Base-by-base conservation (phyloP, 148 eudicot genomes). In the Vaccinium vitisidaea region DNA sequence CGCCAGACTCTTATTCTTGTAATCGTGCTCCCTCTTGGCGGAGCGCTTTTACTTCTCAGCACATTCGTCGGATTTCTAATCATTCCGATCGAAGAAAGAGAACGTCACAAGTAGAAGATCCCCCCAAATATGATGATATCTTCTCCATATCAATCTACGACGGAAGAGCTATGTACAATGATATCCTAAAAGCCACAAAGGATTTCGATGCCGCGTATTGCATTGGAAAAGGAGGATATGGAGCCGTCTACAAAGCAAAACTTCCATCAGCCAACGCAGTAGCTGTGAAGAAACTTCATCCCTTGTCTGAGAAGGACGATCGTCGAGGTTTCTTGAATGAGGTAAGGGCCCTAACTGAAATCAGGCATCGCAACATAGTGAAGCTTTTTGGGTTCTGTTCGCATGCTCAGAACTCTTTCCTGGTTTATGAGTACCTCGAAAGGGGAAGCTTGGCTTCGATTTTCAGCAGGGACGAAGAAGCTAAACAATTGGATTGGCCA, bases 191-290 rank as follows among this genome's bases (percentile, higher is more conserved):
- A 82, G 90, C 92, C 39, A 90, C 92, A 2, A 85, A 87, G 9
- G 78, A 80, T 15, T 90, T 90, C 56, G 81, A 86, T 14, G 79
- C 74, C 6, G 80, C 30, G 48, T 80, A 84, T 61, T 87, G 89
- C 84, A 89, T 89, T 8, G 90, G 91, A 16, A 63, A 30, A 18
- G 91, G 91, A 10, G 91, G 90, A 0, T 73, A 70, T 39, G 90
- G 93, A n/a, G 77, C n/a, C 15, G 92, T 90, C 9, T 90, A 87
- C 73, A 90, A 80, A 86, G 92, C 88, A 16, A 79, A 89, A n/a
- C 84, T 90, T 27, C 76, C 87, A 75, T 53, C 91, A 75, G 87
- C 83, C 14, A 81, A 85, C 46, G 49, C 80, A 2, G 91, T 89
- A 1, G 91, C 91, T 6, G 91, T 91, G 4, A 91, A 91, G 85